Base-by-base conservation (phyloP, 371 early-diverging fungal genomes). In the Encephalitozoon intestinalis region DNA sequence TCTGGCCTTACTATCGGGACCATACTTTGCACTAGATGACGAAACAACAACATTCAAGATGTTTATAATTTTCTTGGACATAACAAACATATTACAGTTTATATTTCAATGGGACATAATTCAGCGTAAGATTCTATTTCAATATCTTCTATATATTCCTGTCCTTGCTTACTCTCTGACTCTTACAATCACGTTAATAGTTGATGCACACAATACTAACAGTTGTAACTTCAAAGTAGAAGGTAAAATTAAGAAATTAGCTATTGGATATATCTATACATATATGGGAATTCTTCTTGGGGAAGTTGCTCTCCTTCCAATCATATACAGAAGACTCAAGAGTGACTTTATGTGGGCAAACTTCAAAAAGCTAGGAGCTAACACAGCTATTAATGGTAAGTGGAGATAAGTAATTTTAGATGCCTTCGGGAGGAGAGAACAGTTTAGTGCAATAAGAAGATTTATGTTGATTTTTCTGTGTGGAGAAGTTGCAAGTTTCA, bases 341-440 rank as follows among this genome's bases (percentile, higher is more conserved):
- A 37, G 34, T 7, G 31, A 37, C 37, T 58, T 58, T 5, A 58
- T 58, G 58, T 58, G 58, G 58, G 30, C 58, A n/a, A 58, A 58
- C 34, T 58, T 58, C 58, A 58, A 58, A 34, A 58, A 58, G 37
- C 21, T 58, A 34, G 58, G 58, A n/a, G 58, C 58, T n/a, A 34
- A 58, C n/a, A 31, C 58, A 34, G 37, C 4, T 0, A 58, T 58
- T 18, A 58, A 58, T 34, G 37, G 58, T 58, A 58, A 58, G 58
- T 58, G 30, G 5, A 58, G 21, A 31, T 37, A 15, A 34, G 12
- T 58, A 58, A 58, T 58, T 58, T 58, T 58, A 58, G 58, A 34
- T 34, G 58, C 58, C 7, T 58, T 58, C 12, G 15, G 34, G 37
- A 58, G 58, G 18, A 58, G 58, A 58, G 58, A 58, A n/a, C 34